Base-by-base conservation (phyloP, 1,284 basidiomycete species). In the Taiwanofungus camphoratus region DNA sequence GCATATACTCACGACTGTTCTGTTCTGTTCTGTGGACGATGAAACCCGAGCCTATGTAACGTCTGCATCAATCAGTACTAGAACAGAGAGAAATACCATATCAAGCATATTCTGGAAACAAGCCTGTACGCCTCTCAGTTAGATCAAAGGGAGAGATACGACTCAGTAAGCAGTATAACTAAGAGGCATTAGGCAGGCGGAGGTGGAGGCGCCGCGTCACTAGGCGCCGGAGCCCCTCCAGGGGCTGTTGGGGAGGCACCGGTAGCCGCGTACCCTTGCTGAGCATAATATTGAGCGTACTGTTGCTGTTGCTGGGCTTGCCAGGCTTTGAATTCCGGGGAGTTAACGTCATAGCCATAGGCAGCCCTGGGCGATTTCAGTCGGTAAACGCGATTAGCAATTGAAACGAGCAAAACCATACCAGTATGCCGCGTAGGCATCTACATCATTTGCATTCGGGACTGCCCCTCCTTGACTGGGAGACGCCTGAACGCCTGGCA, bases 341-440 rank as follows among this genome's bases (percentile, higher is more conserved):
- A 83, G 56, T 89, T 90, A 52, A 92, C 86, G 57, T 93, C 89
- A 63, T 92, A 93, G 7, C 91, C 91, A 59, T 90, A 91, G 12
- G 85, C 82, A 46, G 89, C 85, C 86, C 87, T 89, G 51, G 27
- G 45, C 26, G 39, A 29, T 22, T 26, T 53, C 30, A 48, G n/a
- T n/a, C n/a, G n/a, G 39, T 40, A 19, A 26, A 21, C 12, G 9
- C 5, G 18, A n/a, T 27, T 11, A 45, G 16, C 30, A 21, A 24
- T 18, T 43, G 33, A 39, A 33, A 40, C 36, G 16, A 43, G 33
- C 27, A 27, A 38, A 29, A 18, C 62, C 73, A 34, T 52, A 85
- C 84, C 84, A 87, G 59, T 87, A 87, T 31, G 77, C 71, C 26
- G 78, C 67, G 49, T 82, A 87, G 5, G 83, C 79, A 30, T 84